Evolutionary conservation across 768 basidiomycete species (phyloP), one percentile per base, ranked within the genome.

Genomic region (Hydnum rufescens): DNA sequence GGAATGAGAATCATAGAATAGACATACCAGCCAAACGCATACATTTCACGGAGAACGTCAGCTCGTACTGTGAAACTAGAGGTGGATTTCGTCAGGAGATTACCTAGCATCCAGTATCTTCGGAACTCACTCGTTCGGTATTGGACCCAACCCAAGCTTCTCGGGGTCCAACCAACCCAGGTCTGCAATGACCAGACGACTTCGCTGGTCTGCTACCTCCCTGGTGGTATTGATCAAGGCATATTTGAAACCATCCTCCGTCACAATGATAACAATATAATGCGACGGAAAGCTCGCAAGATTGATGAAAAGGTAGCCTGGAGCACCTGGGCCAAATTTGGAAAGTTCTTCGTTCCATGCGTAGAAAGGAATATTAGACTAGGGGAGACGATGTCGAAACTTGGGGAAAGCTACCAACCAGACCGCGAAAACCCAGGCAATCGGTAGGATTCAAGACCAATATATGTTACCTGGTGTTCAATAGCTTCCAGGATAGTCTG

Each of bases 21-120:
- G n/a, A n/a, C 68, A 58, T 57, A 88, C 88, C 86, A 85, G 67
- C 84, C 90, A 63, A 88, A 92, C 31, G 78, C 80, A 60, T 87
- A 89, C 5, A 90, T 65, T 60, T 88, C 82, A 54, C 80, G 71
- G 18, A 89, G 64, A 4, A 79, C 74, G 58, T 77, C 77, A 0
- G 79, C 79, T 50, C 82, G 78, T 23, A 93, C 64, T 55, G 77
- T 70, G 62, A 86, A 88, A 43, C 67, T 66, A 5, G 13, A 54
- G 30, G 30, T 32, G 22, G 57, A 18, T 4, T 36, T 31, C 26
- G 25, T 23, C 26, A n/a, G 46, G n/a, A n/a, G n/a, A n/a, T n/a
- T n/a, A n/a, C n/a, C n/a, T n/a, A n/a, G n/a, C n/a, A n/a, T n/a
- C n/a, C n/a, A n/a, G n/a, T n/a, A n/a, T n/a, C n/a, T n/a, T n/a